These are phyloP conservation scores for Phytophthora cryptogea DNA, from an alignment of 352 stramenopile species.

Conservation along the genomic window DNA sequence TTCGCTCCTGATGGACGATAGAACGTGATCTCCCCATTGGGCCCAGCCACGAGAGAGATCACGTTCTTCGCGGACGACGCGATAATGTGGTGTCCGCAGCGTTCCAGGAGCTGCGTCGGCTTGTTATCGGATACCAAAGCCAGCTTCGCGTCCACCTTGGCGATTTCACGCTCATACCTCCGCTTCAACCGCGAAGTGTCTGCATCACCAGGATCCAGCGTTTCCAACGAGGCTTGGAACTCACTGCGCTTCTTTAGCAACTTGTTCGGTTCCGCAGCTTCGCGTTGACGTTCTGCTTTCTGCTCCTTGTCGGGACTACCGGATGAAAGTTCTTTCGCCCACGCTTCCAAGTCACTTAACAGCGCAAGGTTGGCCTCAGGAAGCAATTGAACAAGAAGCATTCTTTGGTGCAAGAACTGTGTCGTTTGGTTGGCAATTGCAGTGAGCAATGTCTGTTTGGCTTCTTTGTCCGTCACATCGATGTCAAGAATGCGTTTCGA, in stretches of 20 bases:
- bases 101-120: constrained; percentile 50
- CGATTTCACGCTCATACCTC: constrained; percentile 62
- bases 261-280: constrained; percentile 57
- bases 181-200: constrained; percentile 43
- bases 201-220: constrained; percentile 22
- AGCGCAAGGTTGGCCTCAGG: constrained; percentile 30
- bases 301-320: constrained; percentile 11
- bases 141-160: constrained; percentile 63
- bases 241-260: constrained; percentile 62
- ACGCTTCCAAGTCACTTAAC: constrained; percentile 47
- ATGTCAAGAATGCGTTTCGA: constrained; percentile 42
- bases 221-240: constrained; percentile 33
- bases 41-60: constrained; percentile 46
- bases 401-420: constrained; percentile 32
- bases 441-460: constrained; percentile 29
- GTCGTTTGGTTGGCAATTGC: constrained; percentile 37
- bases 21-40: constrained; percentile 45
- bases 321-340: constrained; percentile 35
- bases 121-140: constrained; percentile 55
- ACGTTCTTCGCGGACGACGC: constrained; percentile 58
- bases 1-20: constrained; percentile 36
- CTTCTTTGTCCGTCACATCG: constrained; percentile 29
- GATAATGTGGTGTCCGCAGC: constrained; percentile 61
- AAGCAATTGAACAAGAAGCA: constrained; percentile 43
- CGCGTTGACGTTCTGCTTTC: constrained; percentile 40